Evolutionary conservation across 495 filamentous ascomycete genomes (phyloP).

Genomic region (Aspergillus avenaceus): DNA sequence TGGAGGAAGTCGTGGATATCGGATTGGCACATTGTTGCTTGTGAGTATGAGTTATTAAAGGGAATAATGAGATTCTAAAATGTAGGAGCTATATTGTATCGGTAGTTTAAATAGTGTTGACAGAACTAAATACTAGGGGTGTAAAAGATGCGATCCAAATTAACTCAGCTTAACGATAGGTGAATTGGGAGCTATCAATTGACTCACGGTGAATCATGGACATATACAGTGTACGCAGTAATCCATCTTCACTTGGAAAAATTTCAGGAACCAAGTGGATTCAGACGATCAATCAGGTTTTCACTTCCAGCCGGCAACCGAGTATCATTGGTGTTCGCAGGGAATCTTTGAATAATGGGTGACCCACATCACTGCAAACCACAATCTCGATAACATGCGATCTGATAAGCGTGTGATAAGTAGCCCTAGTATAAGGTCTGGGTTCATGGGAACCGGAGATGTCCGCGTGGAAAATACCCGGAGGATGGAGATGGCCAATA

Average conservation of each 20-base stretch:
- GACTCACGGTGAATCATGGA: too few relatives aligned
- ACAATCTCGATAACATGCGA: background rate
- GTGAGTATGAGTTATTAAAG: too few relatives aligned
- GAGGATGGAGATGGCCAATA: conserved; percentile 4
- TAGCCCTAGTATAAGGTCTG: background rate
- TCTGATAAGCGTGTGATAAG: background rate
- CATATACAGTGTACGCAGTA: too few relatives aligned
- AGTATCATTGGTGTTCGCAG: background rate
- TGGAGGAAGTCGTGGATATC: conserved; percentile 55
- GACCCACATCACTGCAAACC: background rate
- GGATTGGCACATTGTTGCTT: conserved; percentile 31
- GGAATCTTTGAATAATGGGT: background rate
- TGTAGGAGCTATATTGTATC: background rate
- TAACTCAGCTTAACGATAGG: too few relatives aligned
- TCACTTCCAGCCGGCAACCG: background rate
- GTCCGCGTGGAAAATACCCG: background rate
- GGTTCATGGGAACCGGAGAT: background rate
- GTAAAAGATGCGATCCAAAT: too few relatives aligned
- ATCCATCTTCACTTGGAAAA: too few relatives aligned
- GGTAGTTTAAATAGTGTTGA: background rate
- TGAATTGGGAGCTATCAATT: too few relatives aligned
- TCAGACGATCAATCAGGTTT: background rate
- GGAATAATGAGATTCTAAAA: background rate
- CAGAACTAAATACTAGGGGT: too few relatives aligned
- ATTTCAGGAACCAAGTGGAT: background rate